Percentiles rank a stretch among this genome's conserved stretches.
Conservation (phyloP, 2,329 filamentous ascomycete genomes). For the Fusarium dimerum region DNA sequence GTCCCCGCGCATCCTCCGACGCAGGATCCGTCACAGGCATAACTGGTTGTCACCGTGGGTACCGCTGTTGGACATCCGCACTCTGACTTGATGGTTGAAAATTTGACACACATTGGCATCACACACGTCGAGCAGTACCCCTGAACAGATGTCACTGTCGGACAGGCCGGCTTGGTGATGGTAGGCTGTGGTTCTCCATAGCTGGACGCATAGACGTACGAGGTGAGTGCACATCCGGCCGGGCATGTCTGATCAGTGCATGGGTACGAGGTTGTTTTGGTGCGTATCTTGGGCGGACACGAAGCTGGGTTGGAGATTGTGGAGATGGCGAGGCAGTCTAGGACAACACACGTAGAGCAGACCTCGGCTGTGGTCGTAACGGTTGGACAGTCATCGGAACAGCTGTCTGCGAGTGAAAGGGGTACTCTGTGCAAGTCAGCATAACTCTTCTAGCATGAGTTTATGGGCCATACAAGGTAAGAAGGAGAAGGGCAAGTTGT, state of each 20-base stretch:
- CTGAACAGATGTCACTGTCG: constrained; percentile 34
- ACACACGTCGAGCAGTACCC: constrained; percentile 38
- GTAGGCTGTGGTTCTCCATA: constrained; percentile 11
- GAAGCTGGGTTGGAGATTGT: constrained; percentile 34
- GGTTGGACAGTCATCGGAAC: constrained; percentile 32
- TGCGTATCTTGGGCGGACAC: constrained; percentile 32
- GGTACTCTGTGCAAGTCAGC: constrained; percentile 3
- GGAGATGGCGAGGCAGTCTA: constrained; percentile 31
- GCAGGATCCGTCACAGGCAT: constrained; percentile 28
- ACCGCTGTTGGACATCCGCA: constrained; percentile 35
- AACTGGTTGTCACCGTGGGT: constrained; percentile 31
- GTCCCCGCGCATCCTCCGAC: constrained; percentile 31
- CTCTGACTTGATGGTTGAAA: constrained; percentile 33
- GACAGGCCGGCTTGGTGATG: constrained; percentile 26
- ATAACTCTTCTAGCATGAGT: not conserved
- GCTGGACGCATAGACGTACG: constrained; percentile 22
- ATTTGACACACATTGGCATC: constrained; percentile 30
- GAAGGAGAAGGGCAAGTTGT: not conserved
- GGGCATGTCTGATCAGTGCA: constrained; percentile 25
- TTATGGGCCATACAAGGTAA: not conserved
- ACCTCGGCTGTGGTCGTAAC: constrained; percentile 33
- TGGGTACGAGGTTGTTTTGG: constrained; percentile 26
- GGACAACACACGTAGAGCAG: constrained; percentile 36
- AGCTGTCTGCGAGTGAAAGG: constrained; percentile 5
- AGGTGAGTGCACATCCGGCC: constrained; percentile 23